These are phyloP conservation scores for Dionaea muscipula DNA, from an alignment of 179 eudicot genomes.

Conservation along the genomic window DNA sequence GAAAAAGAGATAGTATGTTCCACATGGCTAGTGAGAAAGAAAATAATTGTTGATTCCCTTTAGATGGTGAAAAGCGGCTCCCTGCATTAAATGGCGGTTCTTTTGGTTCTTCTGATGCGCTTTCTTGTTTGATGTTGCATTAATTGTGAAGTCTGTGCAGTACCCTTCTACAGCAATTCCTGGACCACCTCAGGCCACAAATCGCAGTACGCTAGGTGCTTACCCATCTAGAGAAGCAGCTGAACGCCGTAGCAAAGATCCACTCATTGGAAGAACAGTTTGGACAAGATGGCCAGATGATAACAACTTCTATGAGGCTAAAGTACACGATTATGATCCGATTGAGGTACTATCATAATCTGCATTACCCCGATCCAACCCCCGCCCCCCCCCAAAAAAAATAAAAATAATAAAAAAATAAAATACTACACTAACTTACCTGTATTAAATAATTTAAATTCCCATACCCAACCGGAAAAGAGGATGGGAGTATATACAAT, in stretches of 20 bases:
- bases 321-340: conserved; percentile 34
- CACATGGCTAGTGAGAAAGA: too few species aligned
- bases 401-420: too few species aligned
- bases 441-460: too few species aligned
- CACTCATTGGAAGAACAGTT: conserved; percentile 47
- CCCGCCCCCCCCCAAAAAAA: too few species aligned
- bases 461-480: too few species aligned
- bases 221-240: conserved; percentile 26
- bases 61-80: not conserved
- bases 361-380: not conserved
- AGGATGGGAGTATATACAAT: too few species aligned
- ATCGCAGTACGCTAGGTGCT: conserved; percentile 23
- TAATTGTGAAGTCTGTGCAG: conserved; percentile 25
- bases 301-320: conserved; percentile 55
- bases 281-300: conserved; percentile 68
- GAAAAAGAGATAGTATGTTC: too few species aligned
- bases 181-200: conserved; percentile 35
- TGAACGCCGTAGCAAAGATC: conserved; percentile 31
- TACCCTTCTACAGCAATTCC: conserved; percentile 32
- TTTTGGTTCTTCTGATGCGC: not conserved
- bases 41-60: not conserved
- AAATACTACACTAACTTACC: too few species aligned
- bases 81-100: not conserved
- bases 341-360: conserved; percentile 14
- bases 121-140: conserved; percentile 5